Conservation (phyloP, 306 rosid genomes). For the Lathyrus aphaca region DNA sequence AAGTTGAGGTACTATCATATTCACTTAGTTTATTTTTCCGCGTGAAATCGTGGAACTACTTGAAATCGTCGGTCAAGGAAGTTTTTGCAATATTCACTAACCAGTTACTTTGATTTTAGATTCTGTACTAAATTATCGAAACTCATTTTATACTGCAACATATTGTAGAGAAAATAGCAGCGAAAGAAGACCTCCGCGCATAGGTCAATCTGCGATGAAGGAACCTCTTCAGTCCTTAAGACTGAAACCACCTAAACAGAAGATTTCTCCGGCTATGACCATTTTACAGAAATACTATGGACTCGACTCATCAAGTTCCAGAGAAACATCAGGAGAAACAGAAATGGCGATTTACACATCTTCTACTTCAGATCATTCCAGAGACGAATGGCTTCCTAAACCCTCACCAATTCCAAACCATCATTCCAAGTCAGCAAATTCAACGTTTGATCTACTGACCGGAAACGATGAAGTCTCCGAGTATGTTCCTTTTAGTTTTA, state of each 20-base stretch:
- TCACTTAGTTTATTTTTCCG: neutral
- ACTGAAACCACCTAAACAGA: conserved; percentile 52
- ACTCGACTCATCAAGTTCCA: conserved; percentile 46
- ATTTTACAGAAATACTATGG: conserved; percentile 73
- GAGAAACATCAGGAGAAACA: conserved; percentile 46
- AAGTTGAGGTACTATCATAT: conserved; percentile 48
- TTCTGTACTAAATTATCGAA: neutral
- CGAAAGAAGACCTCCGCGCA: conserved; percentile 38
- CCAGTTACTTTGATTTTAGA: too few species aligned
- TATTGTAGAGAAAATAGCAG: conserved; percentile 51
- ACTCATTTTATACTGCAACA: conserved; percentile 33
- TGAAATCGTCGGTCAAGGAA: neutral
- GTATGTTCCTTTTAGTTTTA: conserved; percentile 37
- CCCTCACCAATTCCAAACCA: conserved; percentile 50
- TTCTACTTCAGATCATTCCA: conserved; percentile 47
- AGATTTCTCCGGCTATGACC: conserved; percentile 65
- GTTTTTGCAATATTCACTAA: too few species aligned
- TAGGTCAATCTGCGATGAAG: conserved; percentile 52
- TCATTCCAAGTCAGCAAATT: conserved; percentile 47
- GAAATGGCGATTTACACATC: conserved; percentile 67
- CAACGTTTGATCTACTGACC: conserved; percentile 50
- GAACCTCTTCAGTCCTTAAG: conserved; percentile 54
- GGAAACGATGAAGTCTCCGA: conserved; percentile 51
- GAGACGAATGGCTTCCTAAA: conserved; percentile 52
- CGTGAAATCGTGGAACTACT: neutral